Evolutionary conservation across 306 rosid genomes (phyloP).

Genomic region (Abrus pulchellus): DNA sequence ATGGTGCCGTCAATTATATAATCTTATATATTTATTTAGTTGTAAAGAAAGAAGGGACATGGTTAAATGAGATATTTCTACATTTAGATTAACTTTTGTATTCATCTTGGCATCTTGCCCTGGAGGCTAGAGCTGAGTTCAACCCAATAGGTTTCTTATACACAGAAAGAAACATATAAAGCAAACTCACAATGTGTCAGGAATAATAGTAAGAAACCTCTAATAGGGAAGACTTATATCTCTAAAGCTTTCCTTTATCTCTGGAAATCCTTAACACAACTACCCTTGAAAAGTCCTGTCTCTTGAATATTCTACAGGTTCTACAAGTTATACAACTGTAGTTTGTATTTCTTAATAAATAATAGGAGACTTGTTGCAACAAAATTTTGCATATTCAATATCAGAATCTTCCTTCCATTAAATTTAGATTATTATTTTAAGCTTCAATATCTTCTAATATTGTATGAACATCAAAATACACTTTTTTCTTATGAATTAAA

Average conservation of each 20-base stretch:
- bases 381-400: slow-evolving; percentile 27
- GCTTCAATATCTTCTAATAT: slow-evolving; percentile 35
- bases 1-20: slow-evolving; percentile 7
- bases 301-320: slow-evolving; percentile 28
- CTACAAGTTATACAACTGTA: slow-evolving; percentile 21
- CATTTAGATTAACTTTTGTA: slow-evolving; percentile 27
- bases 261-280: slow-evolving; percentile 36
- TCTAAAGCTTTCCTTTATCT: slow-evolving; percentile 26
- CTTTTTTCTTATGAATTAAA: slow-evolving; percentile 19
- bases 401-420: slow-evolving; percentile 19
- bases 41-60: slow-evolving; percentile 34
- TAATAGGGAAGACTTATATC: slow-evolving; percentile 17
- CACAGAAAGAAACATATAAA: slow-evolving; percentile 24
- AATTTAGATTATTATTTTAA: slow-evolving; percentile 31
- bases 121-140: slow-evolving; percentile 3
- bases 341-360: slow-evolving; percentile 22
- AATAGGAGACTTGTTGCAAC: slow-evolving; percentile 21
- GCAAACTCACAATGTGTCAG: slow-evolving; percentile 2
- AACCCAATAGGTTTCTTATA: background rate
- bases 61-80: slow-evolving; percentile 32
- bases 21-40: slow-evolving; percentile 14
- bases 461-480: slow-evolving; percentile 40
- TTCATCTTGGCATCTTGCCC: slow-evolving; percentile 12
- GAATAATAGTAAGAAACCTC: slow-evolving; percentile 21
- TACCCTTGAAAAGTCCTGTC: slow-evolving; percentile 33